Conservation (phyloP, 495 filamentous ascomycete species). For the Penicillium egyptiacum region DNA sequence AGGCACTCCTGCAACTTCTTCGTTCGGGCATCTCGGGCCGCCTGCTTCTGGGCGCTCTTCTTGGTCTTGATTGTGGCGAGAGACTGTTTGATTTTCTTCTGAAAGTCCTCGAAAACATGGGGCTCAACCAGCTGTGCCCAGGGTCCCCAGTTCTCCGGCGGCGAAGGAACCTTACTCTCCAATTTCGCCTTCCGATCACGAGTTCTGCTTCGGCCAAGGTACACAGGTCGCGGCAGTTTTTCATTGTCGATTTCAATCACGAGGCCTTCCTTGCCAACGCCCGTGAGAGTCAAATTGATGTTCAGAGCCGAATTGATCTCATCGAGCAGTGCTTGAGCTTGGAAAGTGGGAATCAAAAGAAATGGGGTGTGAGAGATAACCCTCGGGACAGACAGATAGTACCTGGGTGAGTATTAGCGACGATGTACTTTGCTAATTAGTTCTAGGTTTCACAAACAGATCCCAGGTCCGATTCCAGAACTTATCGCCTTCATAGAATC, state of each 20-base stretch:
- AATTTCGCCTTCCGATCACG: conserved; percentile 34
- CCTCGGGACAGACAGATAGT: conserved; percentile 60
- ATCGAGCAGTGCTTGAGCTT: conserved; percentile 59
- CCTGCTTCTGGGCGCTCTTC: neutral
- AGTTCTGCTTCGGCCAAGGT: conserved; percentile 56
- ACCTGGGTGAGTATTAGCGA: conserved; percentile 44
- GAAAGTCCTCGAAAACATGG: conserved; percentile 40
- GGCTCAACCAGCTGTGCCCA: conserved; percentile 45
- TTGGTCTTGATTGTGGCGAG: neutral
- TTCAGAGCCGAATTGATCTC: conserved; percentile 57
- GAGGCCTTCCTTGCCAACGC: conserved; percentile 49
- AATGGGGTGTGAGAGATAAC: conserved; percentile 47
- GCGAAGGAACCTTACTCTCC: conserved; percentile 32
- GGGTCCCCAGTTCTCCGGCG: conserved; percentile 10
- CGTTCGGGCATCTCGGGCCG: neutral
- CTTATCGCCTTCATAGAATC: conserved; percentile 57
- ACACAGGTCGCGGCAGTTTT: conserved; percentile 60
- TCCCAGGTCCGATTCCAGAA: conserved; percentile 67
- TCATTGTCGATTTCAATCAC: conserved; percentile 55
- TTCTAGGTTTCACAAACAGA: conserved; percentile 57
- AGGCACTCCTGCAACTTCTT: conserved; percentile 1
- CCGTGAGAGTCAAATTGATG: conserved; percentile 51
- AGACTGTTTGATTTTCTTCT: conserved; percentile 43
- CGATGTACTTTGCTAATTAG: neutral
- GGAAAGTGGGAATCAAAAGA: conserved; percentile 61